Conservation (phyloP, 1,284 basidiomycete genomes). For the Leccinum pachyderme region DNA sequence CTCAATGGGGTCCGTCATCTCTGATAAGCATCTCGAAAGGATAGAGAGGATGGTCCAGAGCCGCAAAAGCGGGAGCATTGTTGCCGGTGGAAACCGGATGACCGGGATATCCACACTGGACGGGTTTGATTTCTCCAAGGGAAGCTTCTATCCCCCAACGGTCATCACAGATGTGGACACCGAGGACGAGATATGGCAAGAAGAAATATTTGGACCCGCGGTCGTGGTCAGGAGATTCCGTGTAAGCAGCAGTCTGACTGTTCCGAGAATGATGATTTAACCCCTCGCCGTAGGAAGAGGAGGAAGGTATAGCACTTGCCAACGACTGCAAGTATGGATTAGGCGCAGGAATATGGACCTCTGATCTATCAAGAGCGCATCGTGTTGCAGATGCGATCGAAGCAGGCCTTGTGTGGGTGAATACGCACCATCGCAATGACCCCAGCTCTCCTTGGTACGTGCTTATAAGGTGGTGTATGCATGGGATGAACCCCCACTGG, state of each 20-base stretch:
- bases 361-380: constrained; percentile 68
- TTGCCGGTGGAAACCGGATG: constrained; percentile 67
- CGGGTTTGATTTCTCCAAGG: constrained; percentile 62
- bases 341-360: constrained; percentile 80
- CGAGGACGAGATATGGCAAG: constrained; percentile 69
- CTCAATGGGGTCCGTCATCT: constrained; percentile 78
- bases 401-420: constrained; percentile 80
- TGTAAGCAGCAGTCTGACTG: constrained; percentile 37
- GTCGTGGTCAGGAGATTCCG: constrained; percentile 65
- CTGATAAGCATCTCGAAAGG: constrained; percentile 56
- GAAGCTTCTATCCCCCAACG: constrained; percentile 77
- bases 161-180: constrained; percentile 59
- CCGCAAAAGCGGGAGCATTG: constrained; percentile 46
- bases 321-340: constrained; percentile 78
- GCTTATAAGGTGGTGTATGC: not conserved
- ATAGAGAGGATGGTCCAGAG: constrained; percentile 57
- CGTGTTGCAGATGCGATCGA: constrained; percentile 65
- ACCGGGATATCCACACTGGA: constrained; percentile 60
- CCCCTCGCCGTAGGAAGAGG: constrained; percentile 47
- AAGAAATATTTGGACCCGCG: constrained; percentile 81
- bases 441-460: constrained; percentile 81
- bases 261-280: not conserved
- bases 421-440: constrained; percentile 84
- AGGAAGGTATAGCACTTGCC: constrained; percentile 64
- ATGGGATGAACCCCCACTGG: constrained; percentile 7